These are phyloP conservation scores for Calonectria multiphialidica DNA, from an alignment of 2,329 filamentous ascomycete genomes.

Conservation along the genomic window DNA sequence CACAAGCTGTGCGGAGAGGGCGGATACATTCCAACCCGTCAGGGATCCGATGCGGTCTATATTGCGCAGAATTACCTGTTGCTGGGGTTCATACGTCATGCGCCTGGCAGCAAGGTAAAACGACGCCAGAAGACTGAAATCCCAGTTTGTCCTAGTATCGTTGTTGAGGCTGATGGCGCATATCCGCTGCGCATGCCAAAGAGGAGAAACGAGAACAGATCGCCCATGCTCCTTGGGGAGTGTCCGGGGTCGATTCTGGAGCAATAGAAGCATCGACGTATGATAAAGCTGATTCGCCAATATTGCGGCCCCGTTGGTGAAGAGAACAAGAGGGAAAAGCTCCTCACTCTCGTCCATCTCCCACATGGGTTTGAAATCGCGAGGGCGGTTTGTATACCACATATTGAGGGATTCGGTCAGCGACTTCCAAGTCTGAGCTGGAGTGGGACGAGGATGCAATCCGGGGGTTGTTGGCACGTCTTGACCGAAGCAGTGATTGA, in stretches of 20 bases:
- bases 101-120: slow-evolving; percentile 57
- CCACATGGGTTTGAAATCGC: slow-evolving; percentile 49
- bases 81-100: slow-evolving; percentile 63
- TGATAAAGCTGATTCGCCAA: slow-evolving; percentile 69
- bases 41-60: slow-evolving; percentile 52
- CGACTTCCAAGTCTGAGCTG: slow-evolving; percentile 45
- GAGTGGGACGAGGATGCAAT: slow-evolving; percentile 24
- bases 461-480: slow-evolving; percentile 22
- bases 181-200: slow-evolving; percentile 62
- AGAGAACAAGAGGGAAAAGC: slow-evolving; percentile 51
- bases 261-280: slow-evolving; percentile 64
- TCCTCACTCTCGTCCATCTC: slow-evolving; percentile 47
- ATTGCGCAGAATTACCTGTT: slow-evolving; percentile 54
- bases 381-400: slow-evolving; percentile 49
- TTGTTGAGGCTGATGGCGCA: slow-evolving; percentile 64
- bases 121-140: slow-evolving; percentile 60
- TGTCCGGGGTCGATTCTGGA: slow-evolving; percentile 63
- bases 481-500: slow-evolving; percentile 46
- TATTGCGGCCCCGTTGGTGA: slow-evolving; percentile 54
- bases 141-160: slow-evolving; percentile 59
- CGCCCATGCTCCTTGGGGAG: slow-evolving; percentile 46
- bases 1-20: slow-evolving; percentile 39
- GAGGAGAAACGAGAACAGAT: slow-evolving; percentile 52
- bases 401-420: slow-evolving; percentile 46
- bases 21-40: slow-evolving; percentile 56